phyloP scores from a whole-genome alignment of 352 stramenopile species.

The Globisporangium middletonii region DNA sequence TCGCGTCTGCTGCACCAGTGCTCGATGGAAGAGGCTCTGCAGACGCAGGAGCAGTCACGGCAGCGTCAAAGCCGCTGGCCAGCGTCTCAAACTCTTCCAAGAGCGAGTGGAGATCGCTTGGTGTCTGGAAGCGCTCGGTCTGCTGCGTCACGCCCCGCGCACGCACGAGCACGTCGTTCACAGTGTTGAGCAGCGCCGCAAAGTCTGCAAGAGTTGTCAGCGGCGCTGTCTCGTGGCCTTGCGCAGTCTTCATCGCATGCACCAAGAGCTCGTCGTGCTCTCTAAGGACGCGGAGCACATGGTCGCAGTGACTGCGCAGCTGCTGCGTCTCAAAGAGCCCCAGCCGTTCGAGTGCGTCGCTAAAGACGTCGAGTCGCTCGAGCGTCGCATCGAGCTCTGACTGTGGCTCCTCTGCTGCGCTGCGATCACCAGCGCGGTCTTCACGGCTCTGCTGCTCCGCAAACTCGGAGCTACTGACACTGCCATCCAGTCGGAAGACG shows the following conservation, averaged over 20 bases:
- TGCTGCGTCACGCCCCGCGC: neutral
- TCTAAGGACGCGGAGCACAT: neutral
- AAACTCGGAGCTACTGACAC: neutral
- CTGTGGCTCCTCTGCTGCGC: neutral
- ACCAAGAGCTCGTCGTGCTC: conserved; percentile 4
- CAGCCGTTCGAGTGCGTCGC: neutral
- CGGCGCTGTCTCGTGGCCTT: neutral
- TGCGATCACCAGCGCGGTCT: too few species aligned
- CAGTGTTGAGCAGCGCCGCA: neutral
- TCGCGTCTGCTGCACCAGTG: neutral
- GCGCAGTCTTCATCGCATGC: neutral
- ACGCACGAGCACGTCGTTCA: neutral
- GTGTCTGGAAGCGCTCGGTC: conserved; percentile 1
- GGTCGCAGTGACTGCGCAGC: neutral
- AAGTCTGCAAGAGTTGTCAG: conserved; percentile 4
- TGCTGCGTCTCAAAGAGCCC: neutral
- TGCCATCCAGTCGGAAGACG: neutral
- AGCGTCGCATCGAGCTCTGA: neutral
- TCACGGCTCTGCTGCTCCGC: too few species aligned
- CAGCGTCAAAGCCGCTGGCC: neutral
- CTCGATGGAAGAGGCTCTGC: neutral
- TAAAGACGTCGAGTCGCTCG: neutral
- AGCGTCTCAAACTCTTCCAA: conserved; percentile 1
- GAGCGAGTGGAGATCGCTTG: conserved; percentile 7
- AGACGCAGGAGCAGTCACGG: neutral